phyloP scores from a whole-genome alignment of 371 early-diverging fungal species.

The Synchytrium microbalum region DNA sequence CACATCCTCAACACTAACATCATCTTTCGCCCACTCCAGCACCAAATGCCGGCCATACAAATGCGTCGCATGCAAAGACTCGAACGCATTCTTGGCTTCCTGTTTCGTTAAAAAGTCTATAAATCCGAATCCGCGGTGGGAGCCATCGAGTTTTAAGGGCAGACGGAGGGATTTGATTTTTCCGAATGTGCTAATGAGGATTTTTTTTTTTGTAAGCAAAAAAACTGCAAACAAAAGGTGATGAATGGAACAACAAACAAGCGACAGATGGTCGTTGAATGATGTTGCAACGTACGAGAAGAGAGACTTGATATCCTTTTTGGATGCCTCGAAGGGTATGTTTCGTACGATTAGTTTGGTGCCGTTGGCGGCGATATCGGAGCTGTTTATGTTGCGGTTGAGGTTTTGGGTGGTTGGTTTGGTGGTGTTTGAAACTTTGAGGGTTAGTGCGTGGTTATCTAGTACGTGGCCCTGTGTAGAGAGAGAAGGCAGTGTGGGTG shows the following conservation, averaged over 20 bases:
- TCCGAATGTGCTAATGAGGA: conserved; percentile 62
- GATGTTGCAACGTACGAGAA: conserved; percentile 54
- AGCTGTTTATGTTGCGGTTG: conserved; percentile 20
- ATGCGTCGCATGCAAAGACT: conserved; percentile 86
- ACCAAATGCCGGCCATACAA: conserved; percentile 98
- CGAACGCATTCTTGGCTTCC: conserved; percentile 86
- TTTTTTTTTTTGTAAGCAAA: not conserved
- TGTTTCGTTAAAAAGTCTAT: conserved; percentile 91
- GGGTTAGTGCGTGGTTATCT: conserved; percentile 76
- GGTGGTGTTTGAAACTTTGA: conserved; percentile 72
- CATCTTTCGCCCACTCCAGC: conserved; percentile 91
- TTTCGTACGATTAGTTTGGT: conserved; percentile 95
- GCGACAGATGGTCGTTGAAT: not conserved
- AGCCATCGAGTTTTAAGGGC: conserved; percentile 91
- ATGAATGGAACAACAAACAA: conserved; percentile 8
- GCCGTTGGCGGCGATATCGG: conserved; percentile 38
- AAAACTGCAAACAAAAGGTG: conserved; percentile 1
- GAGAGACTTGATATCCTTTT: conserved; percentile 86
- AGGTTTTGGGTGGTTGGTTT: conserved; percentile 22
- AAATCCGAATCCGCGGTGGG: conserved; percentile 98
- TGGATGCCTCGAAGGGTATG: conserved; percentile 97
- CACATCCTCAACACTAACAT: conserved; percentile 30
- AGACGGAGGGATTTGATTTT: conserved; percentile 91
- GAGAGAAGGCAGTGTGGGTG: not conserved
- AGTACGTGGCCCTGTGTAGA: conserved; percentile 52